Evolutionary conservation across 306 rosid genomes (phyloP).

Genomic region (Glycyrrhiza uralensis): DNA sequence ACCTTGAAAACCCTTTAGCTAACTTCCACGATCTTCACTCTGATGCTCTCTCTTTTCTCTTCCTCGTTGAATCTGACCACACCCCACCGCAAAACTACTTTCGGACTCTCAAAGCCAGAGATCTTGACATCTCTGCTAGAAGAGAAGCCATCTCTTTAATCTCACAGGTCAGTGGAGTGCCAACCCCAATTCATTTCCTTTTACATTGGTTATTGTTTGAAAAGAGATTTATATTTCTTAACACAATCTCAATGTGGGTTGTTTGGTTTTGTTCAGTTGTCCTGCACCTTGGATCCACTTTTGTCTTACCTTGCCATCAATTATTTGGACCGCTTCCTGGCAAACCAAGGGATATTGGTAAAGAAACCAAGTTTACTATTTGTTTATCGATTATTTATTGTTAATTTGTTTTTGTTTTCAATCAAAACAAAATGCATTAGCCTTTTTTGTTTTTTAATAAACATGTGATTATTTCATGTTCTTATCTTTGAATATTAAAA

Average conservation of each 20-base stretch:
- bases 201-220: too few species aligned
- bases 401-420: too few species aligned
- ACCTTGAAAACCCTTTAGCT: conserved; percentile 82
- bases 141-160: conserved; percentile 55
- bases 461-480: too few species aligned
- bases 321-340: conserved; percentile 84
- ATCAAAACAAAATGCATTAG: too few species aligned
- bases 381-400: too few species aligned
- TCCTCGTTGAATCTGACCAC: conserved; percentile 75
- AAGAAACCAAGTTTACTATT: too few species aligned
- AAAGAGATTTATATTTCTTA: too few species aligned
- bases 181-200: too few species aligned
- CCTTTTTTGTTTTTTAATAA: too few species aligned
- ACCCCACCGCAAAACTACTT: conserved; percentile 62
- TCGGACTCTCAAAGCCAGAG: conserved; percentile 39
- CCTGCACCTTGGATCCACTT: conserved; percentile 55
- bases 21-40: conserved; percentile 42
- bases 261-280: conserved; percentile 38
- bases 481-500: background rate
- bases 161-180: conserved; percentile 66
- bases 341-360: conserved; percentile 68
- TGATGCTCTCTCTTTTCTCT: conserved; percentile 56
- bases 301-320: conserved; percentile 77
- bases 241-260: conserved; percentile 3
- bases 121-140: conserved; percentile 51